Evolutionary conservation across 2,329 filamentous ascomycete genomes (phyloP), one percentile per base, ranked within the genome.

Genomic region (Penicillium rolfsii): DNA sequence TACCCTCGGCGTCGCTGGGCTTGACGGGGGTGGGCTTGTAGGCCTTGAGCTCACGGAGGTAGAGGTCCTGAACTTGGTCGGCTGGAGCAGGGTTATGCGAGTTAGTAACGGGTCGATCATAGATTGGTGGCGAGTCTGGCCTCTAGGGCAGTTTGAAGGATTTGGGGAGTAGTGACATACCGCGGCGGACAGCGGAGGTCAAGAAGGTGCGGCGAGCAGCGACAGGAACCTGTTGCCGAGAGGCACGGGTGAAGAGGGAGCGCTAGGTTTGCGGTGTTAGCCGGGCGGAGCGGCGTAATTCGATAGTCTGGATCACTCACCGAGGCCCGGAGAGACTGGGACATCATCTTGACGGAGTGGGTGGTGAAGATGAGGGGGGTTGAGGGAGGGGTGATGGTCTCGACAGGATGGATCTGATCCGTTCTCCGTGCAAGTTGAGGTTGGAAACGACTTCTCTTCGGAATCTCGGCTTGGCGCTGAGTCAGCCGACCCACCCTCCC

Each of bases 51-150:
- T 98, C 93, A 80, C 89, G 90, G 72, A 99, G 88, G 86, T 99
- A 99, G 76, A 99, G 87, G 79, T 98, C 94, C 83, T 98, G 95
- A 73, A 99, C 91, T 74, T 97, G 88, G 81, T 99, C 95, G 87
- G 91, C 95, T 98, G 76, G 40, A 67, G 56, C n/a, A 60, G 50
- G 52, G 53, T 45, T 60, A 60, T 55, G 55, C 61, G 49, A 58
- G 65, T 74, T 66, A 70, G 67, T 59, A 59, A 66, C 41, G 36
- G 59, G 57, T 54, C 53, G 52, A 50, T 54, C 40, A 50, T 48
- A 46, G 81, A 73, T 77, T 22, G 30, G 46, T 30, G 36, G 22
- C 12, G 16, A 6, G 26, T 19, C 36, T 33, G 30, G 9, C 35
- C 19, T 1, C 4, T 9, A 30, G 41, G 33, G 57, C n/a, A 43